Conservation (phyloP, 2,329 filamentous ascomycete genomes). For the Cladosporium oxysporum region DNA sequence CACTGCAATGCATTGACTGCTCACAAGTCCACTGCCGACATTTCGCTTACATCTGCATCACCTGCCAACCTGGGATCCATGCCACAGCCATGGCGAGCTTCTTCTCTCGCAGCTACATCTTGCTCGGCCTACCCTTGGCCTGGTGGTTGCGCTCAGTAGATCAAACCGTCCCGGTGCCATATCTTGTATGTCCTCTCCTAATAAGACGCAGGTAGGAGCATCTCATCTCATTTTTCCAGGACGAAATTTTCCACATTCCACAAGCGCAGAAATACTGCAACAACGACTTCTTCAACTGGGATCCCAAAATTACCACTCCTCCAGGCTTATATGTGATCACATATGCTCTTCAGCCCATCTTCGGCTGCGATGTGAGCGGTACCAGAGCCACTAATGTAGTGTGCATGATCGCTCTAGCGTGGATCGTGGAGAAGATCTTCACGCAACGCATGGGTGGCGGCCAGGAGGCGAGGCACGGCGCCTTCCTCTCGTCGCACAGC, state of each 20-base stretch:
- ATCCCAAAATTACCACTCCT: slow-evolving; percentile 95
- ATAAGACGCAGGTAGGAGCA: slow-evolving; percentile 23
- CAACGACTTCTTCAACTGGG: slow-evolving; percentile 76
- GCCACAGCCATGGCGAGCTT: slow-evolving; percentile 12
- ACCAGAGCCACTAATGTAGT: slow-evolving; percentile 14
- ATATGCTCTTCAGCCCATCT: slow-evolving; percentile 46
- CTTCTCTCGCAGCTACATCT: slow-evolving; percentile 10
- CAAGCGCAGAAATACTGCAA: slow-evolving; percentile 87
- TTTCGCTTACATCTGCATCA: background rate
- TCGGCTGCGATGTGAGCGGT: slow-evolving; percentile 23
- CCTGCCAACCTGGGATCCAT: background rate
- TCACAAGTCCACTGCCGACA: background rate
- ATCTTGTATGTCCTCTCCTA: slow-evolving; percentile 51
- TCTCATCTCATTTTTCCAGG: slow-evolving; percentile 53
- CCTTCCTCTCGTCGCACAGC: slow-evolving; percentile 50
- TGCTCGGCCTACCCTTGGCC: slow-evolving; percentile 13
- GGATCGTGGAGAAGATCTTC: slow-evolving; percentile 22
- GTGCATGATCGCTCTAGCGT: slow-evolving; percentile 41
- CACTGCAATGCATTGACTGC: background rate
- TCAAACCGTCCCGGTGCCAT: slow-evolving; percentile 56
- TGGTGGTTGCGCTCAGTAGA: slow-evolving; percentile 45
- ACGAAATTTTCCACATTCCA: slow-evolving; percentile 85
- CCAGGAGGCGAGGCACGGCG: slow-evolving; percentile 23
- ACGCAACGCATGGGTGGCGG: slow-evolving; percentile 22
- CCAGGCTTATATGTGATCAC: slow-evolving; percentile 66